These are phyloP conservation scores for Phytopythium kandeliae DNA, from an alignment of 352 stramenopile species.

Conservation along the genomic window DNA sequence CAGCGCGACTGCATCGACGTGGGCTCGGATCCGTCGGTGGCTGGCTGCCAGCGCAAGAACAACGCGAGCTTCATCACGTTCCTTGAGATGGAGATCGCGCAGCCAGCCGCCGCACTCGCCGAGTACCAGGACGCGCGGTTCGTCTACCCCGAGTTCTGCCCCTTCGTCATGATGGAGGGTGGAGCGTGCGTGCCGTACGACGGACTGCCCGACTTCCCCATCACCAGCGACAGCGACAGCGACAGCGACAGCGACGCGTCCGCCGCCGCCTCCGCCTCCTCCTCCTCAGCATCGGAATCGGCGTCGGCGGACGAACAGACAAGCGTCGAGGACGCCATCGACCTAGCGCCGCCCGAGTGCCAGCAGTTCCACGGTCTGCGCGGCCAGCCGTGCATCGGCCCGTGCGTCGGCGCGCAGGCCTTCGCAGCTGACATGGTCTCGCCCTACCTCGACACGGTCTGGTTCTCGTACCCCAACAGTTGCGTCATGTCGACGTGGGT, in stretches of 20 bases:
- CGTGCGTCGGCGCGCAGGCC: conserved; percentile 52
- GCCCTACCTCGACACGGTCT: conserved; percentile 60
- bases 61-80: conserved; percentile 61
- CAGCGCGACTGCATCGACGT: conserved; percentile 66
- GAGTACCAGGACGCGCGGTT: conserved; percentile 52
- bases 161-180: conserved; percentile 58
- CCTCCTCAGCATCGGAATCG: not conserved
- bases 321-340: not conserved
- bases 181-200: conserved; percentile 35
- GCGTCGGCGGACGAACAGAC: not conserved
- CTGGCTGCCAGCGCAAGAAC: conserved; percentile 41
- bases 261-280: not conserved
- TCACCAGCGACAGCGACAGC: conserved; percentile 5
- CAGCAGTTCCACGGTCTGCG: conserved; percentile 61
- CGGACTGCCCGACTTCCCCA: conserved; percentile 14
- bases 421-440: conserved; percentile 48
- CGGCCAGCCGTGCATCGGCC: conserved; percentile 43
- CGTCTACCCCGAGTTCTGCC: conserved; percentile 66
- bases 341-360: conserved; percentile 27
- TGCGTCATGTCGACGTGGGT: conserved; percentile 51
- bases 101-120: conserved; percentile 49
- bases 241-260: conserved; percentile 8
- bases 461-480: conserved; percentile 69
- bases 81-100: conserved; percentile 53
- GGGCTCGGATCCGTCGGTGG: conserved; percentile 19